A percentile compares a stretch with the other conserved stretches of the same genome.
Conservation (phyloP, 2,329 filamentous ascomycete genomes). For the Aspergillus ibericus region DNA sequence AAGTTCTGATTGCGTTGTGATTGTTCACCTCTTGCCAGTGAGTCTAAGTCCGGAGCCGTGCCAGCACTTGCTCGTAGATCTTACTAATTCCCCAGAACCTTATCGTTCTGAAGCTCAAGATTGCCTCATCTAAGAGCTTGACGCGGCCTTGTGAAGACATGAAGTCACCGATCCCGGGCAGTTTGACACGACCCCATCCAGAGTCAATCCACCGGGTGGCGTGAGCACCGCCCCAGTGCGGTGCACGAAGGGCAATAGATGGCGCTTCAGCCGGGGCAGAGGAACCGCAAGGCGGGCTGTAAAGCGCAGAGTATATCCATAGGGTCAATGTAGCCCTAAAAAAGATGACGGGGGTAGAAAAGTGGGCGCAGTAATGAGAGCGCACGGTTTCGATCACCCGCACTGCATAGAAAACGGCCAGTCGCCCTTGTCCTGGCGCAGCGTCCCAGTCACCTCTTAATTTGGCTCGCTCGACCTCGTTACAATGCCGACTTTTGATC, state of each 20-base stretch:
- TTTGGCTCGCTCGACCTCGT: not conserved
- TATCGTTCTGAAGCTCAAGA: not conserved
- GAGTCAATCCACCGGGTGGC: not conserved
- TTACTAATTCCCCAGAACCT: not conserved
- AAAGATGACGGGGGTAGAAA: not conserved
- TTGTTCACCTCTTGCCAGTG: not conserved
- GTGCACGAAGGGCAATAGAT: not conserved
- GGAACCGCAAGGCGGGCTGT: not conserved
- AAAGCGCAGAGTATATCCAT: slow-evolving; percentile 1
- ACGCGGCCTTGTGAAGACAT: not conserved
- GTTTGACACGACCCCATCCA: not conserved
- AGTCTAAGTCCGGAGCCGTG: not conserved
- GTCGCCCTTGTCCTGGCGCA: not conserved
- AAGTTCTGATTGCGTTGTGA: too few relatives aligned
- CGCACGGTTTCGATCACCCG: not conserved
- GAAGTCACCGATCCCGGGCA: not conserved
- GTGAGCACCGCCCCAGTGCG: not conserved
- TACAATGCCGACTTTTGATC: not conserved
- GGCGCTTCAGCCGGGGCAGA: not conserved
- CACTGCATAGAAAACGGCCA: not conserved
- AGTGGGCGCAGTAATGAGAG: not conserved
- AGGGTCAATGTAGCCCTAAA: not conserved
- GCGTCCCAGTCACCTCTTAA: not conserved
- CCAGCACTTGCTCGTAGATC: slow-evolving; percentile 2
- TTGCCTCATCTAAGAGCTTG: not conserved